These are phyloP conservation scores for Trichopus zeylanicus DNA, from an alignment of 116 monocot genomes.

Conservation along the genomic window DNA sequence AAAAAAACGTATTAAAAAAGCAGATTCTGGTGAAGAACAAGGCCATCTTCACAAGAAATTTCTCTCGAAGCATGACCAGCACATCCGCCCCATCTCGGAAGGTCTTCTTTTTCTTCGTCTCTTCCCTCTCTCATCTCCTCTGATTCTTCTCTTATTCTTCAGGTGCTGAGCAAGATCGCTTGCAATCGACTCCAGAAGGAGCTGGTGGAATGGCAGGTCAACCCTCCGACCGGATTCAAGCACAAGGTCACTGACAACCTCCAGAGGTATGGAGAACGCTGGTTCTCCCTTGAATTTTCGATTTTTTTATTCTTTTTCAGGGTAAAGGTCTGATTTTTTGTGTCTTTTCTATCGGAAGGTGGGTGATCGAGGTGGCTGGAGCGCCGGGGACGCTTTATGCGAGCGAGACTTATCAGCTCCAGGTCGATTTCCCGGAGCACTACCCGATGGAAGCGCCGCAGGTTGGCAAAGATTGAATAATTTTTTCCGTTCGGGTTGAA, in stretches of 20 bases:
- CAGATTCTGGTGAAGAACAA: too few relatives aligned
- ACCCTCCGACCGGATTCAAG: slow-evolving; percentile 90
- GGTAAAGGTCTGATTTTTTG: not conserved
- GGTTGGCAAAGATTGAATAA: slow-evolving; percentile 23
- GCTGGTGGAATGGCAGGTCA: slow-evolving; percentile 92
- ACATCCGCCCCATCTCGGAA: slow-evolving; percentile 36
- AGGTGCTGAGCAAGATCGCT: slow-evolving; percentile 96
- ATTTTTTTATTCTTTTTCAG: not conserved
- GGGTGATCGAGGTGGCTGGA: slow-evolving; percentile 81
- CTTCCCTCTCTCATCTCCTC: not conserved
- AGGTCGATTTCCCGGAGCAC: slow-evolving; percentile 98
- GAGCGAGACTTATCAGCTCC: slow-evolving; percentile 85
- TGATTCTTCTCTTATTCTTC: not conserved
- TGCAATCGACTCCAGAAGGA: slow-evolving; percentile 95
- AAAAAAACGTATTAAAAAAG: too few relatives aligned
- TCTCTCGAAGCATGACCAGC: slow-evolving; percentile 30
- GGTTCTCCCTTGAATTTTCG: not conserved
- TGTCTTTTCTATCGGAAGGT: slow-evolving; percentile 35
- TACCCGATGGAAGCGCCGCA: slow-evolving; percentile 99
- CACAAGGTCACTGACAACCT: slow-evolving; percentile 90
- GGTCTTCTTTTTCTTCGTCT: slow-evolving; percentile 11
- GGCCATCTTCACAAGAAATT: too few relatives aligned
- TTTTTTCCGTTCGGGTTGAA: not conserved
- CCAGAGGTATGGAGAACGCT: slow-evolving; percentile 45
- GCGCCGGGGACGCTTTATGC: slow-evolving; percentile 82